These are phyloP conservation scores for Neoboletus magnificus DNA, from an alignment of 768 basidiomycete genomes.

Conservation along the genomic window DNA sequence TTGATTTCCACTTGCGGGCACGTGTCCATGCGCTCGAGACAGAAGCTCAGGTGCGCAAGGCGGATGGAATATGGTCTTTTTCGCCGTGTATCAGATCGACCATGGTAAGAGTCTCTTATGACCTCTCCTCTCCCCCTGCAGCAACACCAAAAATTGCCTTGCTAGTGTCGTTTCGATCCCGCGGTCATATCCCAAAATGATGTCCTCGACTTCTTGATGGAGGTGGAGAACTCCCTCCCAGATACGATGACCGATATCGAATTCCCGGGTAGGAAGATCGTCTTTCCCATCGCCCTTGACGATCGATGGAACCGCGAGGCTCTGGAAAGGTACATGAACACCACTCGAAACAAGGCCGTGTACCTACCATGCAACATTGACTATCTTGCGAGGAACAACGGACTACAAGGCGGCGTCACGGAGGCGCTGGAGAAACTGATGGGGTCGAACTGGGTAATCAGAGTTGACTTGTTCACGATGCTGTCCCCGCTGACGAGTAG, in stretches of 20 bases:
- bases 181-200: constrained; percentile 38
- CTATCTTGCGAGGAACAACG: constrained; percentile 63
- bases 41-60: constrained; percentile 30
- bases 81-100: constrained; percentile 56
- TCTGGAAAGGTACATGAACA: constrained; percentile 53
- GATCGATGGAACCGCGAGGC: constrained; percentile 58
- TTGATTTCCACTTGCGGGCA: constrained; percentile 53
- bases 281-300: constrained; percentile 60
- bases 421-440: constrained; percentile 47
- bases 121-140: neutral
- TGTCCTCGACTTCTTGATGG: constrained; percentile 42
- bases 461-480: neutral
- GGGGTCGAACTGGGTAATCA: constrained; percentile 47
- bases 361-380: constrained; percentile 70
- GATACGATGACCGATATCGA: constrained; percentile 36
- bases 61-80: constrained; percentile 40
- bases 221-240: constrained; percentile 39
- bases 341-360: constrained; percentile 52
- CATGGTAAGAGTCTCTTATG: constrained; percentile 39
- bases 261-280: constrained; percentile 52
- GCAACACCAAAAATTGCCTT: neutral
- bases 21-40: constrained; percentile 56
- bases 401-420: constrained; percentile 40
- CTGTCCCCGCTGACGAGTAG: neutral
- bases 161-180: constrained; percentile 52